These are phyloP conservation scores for Hyparrhenia diplandra DNA, from an alignment of 176 grass and related monocot species.

Conservation along the genomic window DNA sequence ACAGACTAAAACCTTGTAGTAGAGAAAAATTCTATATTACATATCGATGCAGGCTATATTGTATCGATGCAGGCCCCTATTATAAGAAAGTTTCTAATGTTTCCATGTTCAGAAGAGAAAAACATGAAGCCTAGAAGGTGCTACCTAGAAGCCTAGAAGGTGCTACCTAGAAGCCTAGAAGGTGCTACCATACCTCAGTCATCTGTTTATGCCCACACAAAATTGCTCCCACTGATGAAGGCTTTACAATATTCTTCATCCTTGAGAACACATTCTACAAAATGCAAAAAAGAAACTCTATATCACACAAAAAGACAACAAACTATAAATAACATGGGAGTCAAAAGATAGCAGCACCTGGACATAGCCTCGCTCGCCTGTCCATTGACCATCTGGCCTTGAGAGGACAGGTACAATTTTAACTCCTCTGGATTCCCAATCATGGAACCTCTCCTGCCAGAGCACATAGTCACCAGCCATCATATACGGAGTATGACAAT, in stretches of 20 bases:
- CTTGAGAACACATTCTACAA: conserved; percentile 71
- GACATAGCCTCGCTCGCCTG: conserved; percentile 71
- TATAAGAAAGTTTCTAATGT: not conserved
- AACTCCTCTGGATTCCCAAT: conserved; percentile 72
- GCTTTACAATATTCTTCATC: conserved; percentile 54
- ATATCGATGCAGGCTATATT: not conserved
- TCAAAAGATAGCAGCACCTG: conserved; percentile 43
- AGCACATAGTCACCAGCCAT: not conserved
- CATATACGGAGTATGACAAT: not conserved
- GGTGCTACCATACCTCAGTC: conserved; percentile 68
- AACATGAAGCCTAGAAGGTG: too few species aligned
- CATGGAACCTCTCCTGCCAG: conserved; percentile 60
- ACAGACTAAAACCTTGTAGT: not conserved
- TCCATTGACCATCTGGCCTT: conserved; percentile 67
- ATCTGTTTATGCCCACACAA: conserved; percentile 93
- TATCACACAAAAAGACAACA: not conserved
- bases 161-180: too few species aligned
- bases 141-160: too few species aligned
- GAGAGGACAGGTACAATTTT: conserved; percentile 78
- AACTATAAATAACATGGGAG: not conserved
- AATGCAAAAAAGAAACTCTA: conserved; percentile 9
- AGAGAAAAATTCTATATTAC: not conserved
- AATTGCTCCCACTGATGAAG: conserved; percentile 60
- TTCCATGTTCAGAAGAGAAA: not conserved
- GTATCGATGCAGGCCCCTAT: too few species aligned